Base-by-base conservation (phyloP, 2,329 filamentous ascomycete genomes). In the Cladosporium phlei region DNA sequence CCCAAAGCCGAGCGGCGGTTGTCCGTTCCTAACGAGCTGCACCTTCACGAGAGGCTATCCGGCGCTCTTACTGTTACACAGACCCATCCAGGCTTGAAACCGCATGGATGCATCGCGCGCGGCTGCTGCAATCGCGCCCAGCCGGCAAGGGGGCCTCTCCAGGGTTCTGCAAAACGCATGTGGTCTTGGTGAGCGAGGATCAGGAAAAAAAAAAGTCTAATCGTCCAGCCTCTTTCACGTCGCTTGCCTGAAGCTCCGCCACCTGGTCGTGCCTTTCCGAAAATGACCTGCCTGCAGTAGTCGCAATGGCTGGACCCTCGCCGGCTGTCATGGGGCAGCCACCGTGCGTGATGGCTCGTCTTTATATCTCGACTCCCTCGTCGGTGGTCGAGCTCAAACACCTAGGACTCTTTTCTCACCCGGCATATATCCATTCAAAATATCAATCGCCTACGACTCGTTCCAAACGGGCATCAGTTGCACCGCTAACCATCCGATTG, bases 301-400 rank as follows among this genome's bases (percentile, higher is more conserved):
- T 37, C 39, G 39, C 39, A 32, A 45, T 37, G 42, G 16, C 42
- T 45, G 42, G 42, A 29, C 42, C 42, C 42, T 45, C 28, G 22
- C 14, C 10, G 19, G 17, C 9, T 32, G 38, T 28, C 38, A 42
- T 28, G 38, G 38, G 38, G 27, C 32, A 45, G 42, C 24, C 32
- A 37, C 32, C 42, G 32, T 45, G 32, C 42, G 12, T 24, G 32
- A 16, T 16, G 11, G 42, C 38, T 25, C 22, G 22, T 16, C 37
- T 32, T 45, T 45, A 45, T 45, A 45, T 45, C 42, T 45, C 24
- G 30, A 17, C 16, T 12, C 33, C 14, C 24, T 45, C 42, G 37
- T 35, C 30, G 29, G 30, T 21, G 14, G 16, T 27, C 14, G 16
- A 19, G 10, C 24, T 20, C 12, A 40, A 12, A 7, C 14, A 30